Conservation (phyloP, 1,139 yeast genomes). For the Nakaseomyces bracarensis region DNA sequence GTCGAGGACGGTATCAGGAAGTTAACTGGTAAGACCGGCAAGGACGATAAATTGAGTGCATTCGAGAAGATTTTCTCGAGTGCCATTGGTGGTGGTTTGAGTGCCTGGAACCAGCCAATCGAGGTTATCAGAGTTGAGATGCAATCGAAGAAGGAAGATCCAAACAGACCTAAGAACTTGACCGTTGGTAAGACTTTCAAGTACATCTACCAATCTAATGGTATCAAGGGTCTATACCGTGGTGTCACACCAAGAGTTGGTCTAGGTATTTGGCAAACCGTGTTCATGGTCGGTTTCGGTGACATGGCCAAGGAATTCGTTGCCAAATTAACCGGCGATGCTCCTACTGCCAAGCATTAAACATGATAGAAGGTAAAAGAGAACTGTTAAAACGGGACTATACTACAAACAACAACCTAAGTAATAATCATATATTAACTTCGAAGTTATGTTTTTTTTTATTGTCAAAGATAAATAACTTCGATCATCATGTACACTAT, state of each 20-base stretch:
- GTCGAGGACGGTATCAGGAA: constrained; percentile 79
- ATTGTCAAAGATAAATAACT: too few species aligned
- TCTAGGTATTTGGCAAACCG: constrained; percentile 95
- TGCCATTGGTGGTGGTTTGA: constrained; percentile 90
- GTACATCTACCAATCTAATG: constrained; percentile 76
- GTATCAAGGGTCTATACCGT: constrained; percentile 83
- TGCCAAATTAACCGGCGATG: constrained; percentile 49
- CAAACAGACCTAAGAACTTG: constrained; percentile 89
- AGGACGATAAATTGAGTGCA: constrained; percentile 57
- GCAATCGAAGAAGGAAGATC: constrained; percentile 90
- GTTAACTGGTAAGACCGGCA: constrained; percentile 48
- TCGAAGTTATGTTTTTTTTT: not conserved
- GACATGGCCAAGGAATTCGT: constrained; percentile 74
- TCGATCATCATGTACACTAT: too few species aligned
- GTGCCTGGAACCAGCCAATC: constrained; percentile 98
- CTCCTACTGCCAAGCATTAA: constrained; percentile 41
- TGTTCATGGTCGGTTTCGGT: constrained; percentile 98
- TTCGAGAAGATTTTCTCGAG: constrained; percentile 79
- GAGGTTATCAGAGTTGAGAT: constrained; percentile 96
- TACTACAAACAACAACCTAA: too few species aligned
- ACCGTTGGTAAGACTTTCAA: constrained; percentile 70
- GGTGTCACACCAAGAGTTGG: constrained; percentile 98
- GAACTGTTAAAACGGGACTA: too few species aligned
- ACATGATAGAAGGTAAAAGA: not conserved
- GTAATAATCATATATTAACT: too few species aligned